phyloP scores from a whole-genome alignment of 805 yeast genomes.

The Candida namnaoensis region DNA sequence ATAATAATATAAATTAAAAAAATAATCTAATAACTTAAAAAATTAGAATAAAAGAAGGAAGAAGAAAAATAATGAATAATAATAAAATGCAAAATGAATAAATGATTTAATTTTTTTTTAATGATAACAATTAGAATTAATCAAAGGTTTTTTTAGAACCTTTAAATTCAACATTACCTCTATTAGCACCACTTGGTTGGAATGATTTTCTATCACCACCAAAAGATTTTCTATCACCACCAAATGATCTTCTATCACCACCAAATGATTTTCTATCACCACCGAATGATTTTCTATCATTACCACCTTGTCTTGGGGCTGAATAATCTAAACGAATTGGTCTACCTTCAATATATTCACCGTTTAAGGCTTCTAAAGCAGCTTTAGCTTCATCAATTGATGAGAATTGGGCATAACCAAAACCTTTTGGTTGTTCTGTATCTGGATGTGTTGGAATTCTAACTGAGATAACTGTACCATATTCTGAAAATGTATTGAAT shows the following conservation, averaged over 20 bases:
- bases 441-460: slow-evolving; percentile 98
- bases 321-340: slow-evolving; percentile 93
- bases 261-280: slow-evolving; percentile 25
- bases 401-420: slow-evolving; percentile 92
- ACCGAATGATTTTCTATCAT: slow-evolving; percentile 25
- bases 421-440: slow-evolving; percentile 98
- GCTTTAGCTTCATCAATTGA: slow-evolving; percentile 83
- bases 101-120: no score
- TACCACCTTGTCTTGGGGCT: slow-evolving; percentile 68
- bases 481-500: slow-evolving; percentile 61
- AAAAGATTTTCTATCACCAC: slow-evolving; percentile 28
- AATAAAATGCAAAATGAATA: no score
- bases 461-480: slow-evolving; percentile 80
- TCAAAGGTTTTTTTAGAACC: slow-evolving; percentile 83
- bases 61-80: no score
- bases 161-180: slow-evolving; percentile 63
- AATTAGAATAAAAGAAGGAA: no score
- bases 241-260: slow-evolving; percentile 33
- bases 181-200: slow-evolving; percentile 53
- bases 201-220: slow-evolving; percentile 25
- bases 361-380: slow-evolving; percentile 82
- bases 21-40: no score
- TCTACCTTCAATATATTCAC: slow-evolving; percentile 85
- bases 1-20: no score
- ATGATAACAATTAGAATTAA: slow-evolving; percentile 21